Evolutionary conservation across 2,329 filamentous ascomycete species (phyloP), one percentile per base, ranked within the genome.

Genomic region (Apiospora marii): DNA sequence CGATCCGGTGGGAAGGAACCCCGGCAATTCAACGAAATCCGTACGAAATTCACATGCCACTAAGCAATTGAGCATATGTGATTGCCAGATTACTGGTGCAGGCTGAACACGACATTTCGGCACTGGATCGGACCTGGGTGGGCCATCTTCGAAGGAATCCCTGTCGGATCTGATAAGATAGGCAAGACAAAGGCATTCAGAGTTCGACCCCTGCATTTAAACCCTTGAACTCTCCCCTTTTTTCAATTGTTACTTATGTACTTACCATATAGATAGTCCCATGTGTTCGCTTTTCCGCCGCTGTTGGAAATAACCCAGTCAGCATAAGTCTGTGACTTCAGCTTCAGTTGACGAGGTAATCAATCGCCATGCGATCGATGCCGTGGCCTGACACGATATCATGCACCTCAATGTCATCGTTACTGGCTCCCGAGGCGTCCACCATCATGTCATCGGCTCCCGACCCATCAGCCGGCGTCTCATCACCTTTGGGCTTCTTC

Each of bases 141-240:
- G 30, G 16, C 27, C 51, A 10, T 27, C 14, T 16, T 22, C 30
- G 7, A 61, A 22, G 30, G 53, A 61, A 61, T 13, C 53, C 53
- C 53, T 61, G 43, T 44, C 22, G 10, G 37, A 68, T 68, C 64
- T 68, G 64, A 68, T 46, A 68, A 68, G 37, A 68, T 68, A 16
- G 44, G 44, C 30, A 14, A 19, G 30, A 19, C 16, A 22, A 48
- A 37, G 7, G 46, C 6, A 12, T 34, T 4, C 53, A 1, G 22
- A 16, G 30, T 10, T 58, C 53, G 7, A 30, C 51, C 51, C 51
- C 51, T 53, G 51, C 19, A 12, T 7, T 30, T 7, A 30, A 30
- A 58, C 51, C 27, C 51, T 58, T 49, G 19, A 22, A 48, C 19
- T 8, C 16, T 13, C 48, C 24, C 22, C 10, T 49, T 49, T 22